Conservation (phyloP, 148 eudicot species). For the Polygonum maritimum region DNA sequence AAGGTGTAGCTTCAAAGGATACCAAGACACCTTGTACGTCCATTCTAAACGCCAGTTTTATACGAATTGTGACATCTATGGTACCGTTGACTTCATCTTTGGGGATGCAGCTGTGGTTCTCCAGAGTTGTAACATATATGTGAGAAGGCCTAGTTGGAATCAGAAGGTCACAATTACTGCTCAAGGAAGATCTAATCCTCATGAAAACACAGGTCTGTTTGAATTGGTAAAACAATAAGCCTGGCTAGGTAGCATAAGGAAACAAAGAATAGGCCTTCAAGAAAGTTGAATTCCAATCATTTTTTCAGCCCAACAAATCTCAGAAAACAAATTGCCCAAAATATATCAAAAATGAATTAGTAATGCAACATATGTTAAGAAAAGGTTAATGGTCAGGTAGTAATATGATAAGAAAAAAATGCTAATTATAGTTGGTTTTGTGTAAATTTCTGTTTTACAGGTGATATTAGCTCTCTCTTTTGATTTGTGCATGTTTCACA, state of each 20-base stretch:
- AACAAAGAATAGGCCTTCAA: too few species aligned
- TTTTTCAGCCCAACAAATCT: too few species aligned
- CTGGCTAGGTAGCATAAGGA: background rate
- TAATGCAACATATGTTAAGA: too few species aligned
- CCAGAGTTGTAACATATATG: conserved; percentile 27
- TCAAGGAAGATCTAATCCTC: conserved; percentile 24
- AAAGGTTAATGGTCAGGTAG: too few species aligned
- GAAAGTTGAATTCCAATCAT: too few species aligned
- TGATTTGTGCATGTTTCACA: background rate
- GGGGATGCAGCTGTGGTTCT: conserved; percentile 24
- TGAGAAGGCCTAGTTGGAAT: conserved; percentile 18
- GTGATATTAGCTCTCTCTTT: background rate
- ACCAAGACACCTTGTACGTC: conserved; percentile 35
- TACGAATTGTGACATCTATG: conserved; percentile 27
- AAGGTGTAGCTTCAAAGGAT: conserved; percentile 28
- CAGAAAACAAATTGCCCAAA: too few species aligned
- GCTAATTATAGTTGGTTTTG: too few species aligned
- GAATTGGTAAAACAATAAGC: background rate
- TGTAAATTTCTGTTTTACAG: too few species aligned
- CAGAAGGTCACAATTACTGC: conserved; percentile 29
- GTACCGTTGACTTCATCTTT: conserved; percentile 31
- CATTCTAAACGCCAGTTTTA: conserved; percentile 32
- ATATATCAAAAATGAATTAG: background rate
- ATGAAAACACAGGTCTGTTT: conserved; percentile 26
- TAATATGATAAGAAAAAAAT: too few species aligned